phyloP scores from a whole-genome alignment of 768 basidiomycete genomes.

The Auricularia heimuer region DNA sequence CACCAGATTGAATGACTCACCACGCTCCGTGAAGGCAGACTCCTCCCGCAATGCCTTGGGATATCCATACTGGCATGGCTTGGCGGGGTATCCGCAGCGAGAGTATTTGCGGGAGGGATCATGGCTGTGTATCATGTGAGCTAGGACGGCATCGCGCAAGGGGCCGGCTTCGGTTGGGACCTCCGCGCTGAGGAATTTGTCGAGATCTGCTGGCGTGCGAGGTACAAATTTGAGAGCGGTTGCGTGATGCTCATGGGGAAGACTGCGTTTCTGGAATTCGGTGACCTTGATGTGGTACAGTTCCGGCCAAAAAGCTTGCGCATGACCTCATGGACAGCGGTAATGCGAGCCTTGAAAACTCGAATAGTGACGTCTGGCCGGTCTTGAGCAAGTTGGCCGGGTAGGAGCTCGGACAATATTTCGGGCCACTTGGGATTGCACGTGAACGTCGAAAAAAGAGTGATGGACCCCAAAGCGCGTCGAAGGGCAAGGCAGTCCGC shows the following conservation, averaged over 20 bases:
- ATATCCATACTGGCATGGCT: no score
- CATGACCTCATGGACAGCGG: constrained; percentile 2
- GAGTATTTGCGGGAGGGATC: background rate
- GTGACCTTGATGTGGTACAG: constrained; percentile 7
- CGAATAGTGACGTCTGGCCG: background rate
- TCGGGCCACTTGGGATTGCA: constrained; percentile 12
- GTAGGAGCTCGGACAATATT: constrained; percentile 1
- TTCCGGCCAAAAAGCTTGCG: background rate
- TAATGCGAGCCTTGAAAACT: background rate
- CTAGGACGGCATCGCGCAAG: background rate
- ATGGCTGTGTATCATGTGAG: background rate
- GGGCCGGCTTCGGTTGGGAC: background rate
- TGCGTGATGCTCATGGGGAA: constrained; percentile 11
- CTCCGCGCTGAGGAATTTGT: background rate
- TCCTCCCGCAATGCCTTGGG: no score
- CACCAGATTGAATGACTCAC: no score
- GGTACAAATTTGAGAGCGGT: background rate
- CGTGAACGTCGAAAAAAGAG: constrained; percentile 9
- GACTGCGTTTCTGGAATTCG: constrained; percentile 13
- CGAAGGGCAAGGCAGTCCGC: constrained; percentile 8
- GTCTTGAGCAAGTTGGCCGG: constrained; percentile 9
- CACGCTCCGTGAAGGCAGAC: no score
- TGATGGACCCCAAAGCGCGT: background rate
- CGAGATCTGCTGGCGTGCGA: background rate
- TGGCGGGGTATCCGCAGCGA: background rate